Evolutionary conservation across 805 yeast genomes (phyloP).

Genomic region (Wickerhamiella cacticola): DNA sequence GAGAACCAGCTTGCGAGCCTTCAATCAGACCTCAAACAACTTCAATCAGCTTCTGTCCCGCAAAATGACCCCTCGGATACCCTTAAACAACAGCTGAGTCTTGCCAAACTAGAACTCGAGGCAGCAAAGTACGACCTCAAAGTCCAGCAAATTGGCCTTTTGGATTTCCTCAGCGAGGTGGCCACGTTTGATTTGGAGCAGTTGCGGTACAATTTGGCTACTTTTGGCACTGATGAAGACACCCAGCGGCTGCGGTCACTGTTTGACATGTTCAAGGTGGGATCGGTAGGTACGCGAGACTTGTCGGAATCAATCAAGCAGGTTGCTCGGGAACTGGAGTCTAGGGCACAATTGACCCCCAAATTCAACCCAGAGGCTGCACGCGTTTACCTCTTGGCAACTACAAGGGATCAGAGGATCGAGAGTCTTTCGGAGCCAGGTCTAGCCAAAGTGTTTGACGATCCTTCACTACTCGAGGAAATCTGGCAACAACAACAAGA

Average conservation of each 20-base stretch:
- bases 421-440: neutral
- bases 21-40: conserved; percentile 6
- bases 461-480: conserved; percentile 1
- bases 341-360: neutral
- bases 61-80: conserved; percentile 21
- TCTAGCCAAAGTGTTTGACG: conserved; percentile 7
- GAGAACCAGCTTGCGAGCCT: conserved; percentile 29
- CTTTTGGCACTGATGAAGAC: neutral
- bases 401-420: neutral
- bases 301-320: neutral
- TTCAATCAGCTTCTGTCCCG: conserved; percentile 14
- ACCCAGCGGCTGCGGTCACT: neutral
- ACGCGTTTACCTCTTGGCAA: neutral
- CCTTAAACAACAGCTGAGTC: neutral
- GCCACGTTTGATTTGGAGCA: neutral
- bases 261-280: conserved; percentile 11
- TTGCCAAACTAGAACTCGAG: conserved; percentile 6
- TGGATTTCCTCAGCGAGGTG: neutral
- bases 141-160: neutral
- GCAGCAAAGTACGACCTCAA: conserved; percentile 9
- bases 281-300: conserved; percentile 3
- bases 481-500: no score
- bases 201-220: conserved; percentile 1
- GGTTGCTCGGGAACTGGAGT: neutral
- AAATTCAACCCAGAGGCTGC: conserved; percentile 2